phyloP scores from a whole-genome alignment of 352 stramenopile species.

The Thalassiosira hispida region DNA sequence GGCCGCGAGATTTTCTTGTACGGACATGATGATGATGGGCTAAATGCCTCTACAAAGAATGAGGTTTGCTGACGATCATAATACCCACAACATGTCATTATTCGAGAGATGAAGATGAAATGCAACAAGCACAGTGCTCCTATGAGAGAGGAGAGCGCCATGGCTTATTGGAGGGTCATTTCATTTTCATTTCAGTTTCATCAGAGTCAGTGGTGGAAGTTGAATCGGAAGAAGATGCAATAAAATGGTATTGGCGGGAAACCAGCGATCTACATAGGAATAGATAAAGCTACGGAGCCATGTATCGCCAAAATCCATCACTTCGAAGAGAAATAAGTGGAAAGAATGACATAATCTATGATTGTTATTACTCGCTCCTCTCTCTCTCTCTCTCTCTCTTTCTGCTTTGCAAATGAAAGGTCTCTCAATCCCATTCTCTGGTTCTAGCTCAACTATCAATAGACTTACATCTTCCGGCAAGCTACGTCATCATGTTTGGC shows the following conservation, averaged over 20 bases:
- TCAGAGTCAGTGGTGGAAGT: not conserved
- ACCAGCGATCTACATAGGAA: no score
- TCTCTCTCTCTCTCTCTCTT: no score
- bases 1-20: not conserved
- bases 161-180: not conserved
- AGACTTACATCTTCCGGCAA: no score
- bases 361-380: no score
- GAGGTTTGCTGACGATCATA: not conserved
- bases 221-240: not conserved
- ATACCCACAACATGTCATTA: not conserved
- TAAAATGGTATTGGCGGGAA: no score
- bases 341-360: not conserved
- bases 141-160: not conserved
- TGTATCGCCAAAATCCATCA: no score
- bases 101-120: not conserved
- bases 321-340: not conserved
- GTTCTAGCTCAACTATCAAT: no score
- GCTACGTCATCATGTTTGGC: not conserved
- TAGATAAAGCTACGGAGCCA: no score
- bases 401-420: no score
- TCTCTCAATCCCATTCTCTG: no score
- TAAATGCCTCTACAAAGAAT: conserved; percentile 4
- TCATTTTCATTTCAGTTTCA: no score
- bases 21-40: not conserved
- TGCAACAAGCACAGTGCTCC: not conserved